A percentile compares a stretch with the other conserved stretches of the same genome.
Evolutionary conservation across 495 filamentous ascomycete species (phyloP).

Genomic region (Penicillium argentinense): DNA sequence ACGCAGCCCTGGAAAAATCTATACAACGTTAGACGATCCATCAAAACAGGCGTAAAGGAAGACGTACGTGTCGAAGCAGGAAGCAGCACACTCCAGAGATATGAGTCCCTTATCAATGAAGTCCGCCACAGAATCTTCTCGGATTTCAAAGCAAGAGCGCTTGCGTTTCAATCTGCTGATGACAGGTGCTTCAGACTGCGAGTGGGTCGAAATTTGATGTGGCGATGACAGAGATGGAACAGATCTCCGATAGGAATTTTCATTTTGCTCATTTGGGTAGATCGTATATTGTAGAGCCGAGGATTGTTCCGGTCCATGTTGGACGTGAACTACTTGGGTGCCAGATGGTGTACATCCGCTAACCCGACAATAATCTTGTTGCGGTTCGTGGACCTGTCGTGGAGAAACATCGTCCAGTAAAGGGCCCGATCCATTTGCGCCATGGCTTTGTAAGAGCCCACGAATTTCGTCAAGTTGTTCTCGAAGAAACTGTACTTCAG

Average conservation of each 20-base stretch:
- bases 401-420: constrained; percentile 6
- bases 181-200: constrained; percentile 5
- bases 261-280: constrained; percentile 1
- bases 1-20: constrained; percentile 50
- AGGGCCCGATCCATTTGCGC: not conserved
- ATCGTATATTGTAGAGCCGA: not conserved
- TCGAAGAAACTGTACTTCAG: constrained; percentile 30
- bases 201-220: constrained; percentile 6
- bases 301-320: not conserved
- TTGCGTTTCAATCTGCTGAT: constrained; percentile 21
- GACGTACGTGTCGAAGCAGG: constrained; percentile 36
- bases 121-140: constrained; percentile 33
- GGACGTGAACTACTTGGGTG: constrained; percentile 4
- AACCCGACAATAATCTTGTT: not conserved
- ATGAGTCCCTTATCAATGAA: constrained; percentile 40
- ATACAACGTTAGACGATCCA: not conserved
- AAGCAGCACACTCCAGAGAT: constrained; percentile 30
- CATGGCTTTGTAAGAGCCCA: constrained; percentile 17
- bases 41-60: not conserved
- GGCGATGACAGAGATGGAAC: constrained; percentile 15
- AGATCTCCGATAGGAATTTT: constrained; percentile 4
- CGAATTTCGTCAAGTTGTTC: constrained; percentile 31
- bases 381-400: constrained; percentile 3
- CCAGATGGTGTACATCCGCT: constrained; percentile 11
- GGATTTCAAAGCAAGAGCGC: constrained; percentile 38